These are phyloP conservation scores for Gelatoporia subvermispora DNA, from an alignment of 768 basidiomycete species.

Conservation along the genomic window DNA sequence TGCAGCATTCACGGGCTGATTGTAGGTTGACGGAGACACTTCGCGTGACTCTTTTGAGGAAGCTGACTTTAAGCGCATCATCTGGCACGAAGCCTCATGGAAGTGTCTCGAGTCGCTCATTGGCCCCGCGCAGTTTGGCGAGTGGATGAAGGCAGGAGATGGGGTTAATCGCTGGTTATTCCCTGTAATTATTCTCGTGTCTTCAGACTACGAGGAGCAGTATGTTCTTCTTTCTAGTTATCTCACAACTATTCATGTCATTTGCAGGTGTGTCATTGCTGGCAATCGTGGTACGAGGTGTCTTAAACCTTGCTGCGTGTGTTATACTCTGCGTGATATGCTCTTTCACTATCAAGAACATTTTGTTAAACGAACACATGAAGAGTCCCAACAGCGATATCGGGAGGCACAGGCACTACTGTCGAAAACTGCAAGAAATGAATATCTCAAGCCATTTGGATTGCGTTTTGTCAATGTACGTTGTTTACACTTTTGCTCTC, in stretches of 20 bases:
- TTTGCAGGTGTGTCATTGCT: conserved; percentile 6
- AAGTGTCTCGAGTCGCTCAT: not conserved
- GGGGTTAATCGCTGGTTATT: conserved; percentile 23
- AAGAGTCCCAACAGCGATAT: not conserved
- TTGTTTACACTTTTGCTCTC: not conserved
- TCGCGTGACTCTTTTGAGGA: not conserved
- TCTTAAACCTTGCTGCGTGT: conserved; percentile 2
- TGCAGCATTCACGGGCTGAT: not conserved
- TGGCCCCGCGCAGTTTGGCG: conserved; percentile 3
- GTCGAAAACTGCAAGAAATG: not conserved
- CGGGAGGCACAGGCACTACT: not conserved
- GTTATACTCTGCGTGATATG: not conserved
- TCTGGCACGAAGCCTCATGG: conserved; percentile 1
- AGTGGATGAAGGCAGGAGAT: conserved; percentile 15
- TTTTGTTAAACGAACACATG: not conserved
- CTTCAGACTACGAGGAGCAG: conserved; percentile 44
- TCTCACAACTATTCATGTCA: not conserved
- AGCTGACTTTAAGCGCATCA: not conserved
- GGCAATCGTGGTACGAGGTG: conserved; percentile 3
- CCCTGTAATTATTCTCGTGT: conserved; percentile 34
- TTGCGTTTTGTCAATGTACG: not conserved
- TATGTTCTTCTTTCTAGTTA: conserved; percentile 21
- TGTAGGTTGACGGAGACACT: not conserved
- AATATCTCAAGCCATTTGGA: not conserved
- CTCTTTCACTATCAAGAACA: not conserved